phyloP scores from a whole-genome alignment of 139 green algal genomes.

The Picochlorum sp. region DNA sequence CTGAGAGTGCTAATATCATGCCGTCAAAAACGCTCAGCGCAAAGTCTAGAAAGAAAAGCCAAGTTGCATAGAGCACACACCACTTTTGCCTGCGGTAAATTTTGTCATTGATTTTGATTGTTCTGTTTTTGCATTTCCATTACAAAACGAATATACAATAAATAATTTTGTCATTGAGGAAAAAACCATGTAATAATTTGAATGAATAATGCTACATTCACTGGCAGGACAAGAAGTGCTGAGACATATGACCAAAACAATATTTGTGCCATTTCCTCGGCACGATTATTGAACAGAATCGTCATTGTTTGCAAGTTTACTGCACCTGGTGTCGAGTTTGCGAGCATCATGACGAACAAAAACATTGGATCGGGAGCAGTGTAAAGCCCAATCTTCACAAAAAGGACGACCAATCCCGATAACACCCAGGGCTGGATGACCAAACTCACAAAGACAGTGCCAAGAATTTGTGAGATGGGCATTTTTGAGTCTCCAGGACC shows the following conservation, averaged over 20 bases:
- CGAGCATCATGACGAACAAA: constrained; percentile 44
- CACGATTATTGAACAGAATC: constrained; percentile 35
- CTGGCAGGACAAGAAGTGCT: constrained; percentile 39
- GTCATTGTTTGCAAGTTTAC: constrained; percentile 50
- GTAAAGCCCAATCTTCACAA: constrained; percentile 26
- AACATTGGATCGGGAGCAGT: constrained; percentile 47
- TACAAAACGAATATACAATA: too few species aligned
- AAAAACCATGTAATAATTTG: constrained; percentile 18
- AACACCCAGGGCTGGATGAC: constrained; percentile 38
- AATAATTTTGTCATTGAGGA: too few species aligned
- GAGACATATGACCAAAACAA: constrained; percentile 61
- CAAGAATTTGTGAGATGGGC: constrained; percentile 18
- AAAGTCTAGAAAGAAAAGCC: too few species aligned
- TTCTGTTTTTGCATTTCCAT: not conserved
- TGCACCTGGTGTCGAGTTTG: constrained; percentile 50
- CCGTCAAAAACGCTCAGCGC: not conserved
- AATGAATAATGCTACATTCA: constrained; percentile 42
- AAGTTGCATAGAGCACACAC: too few species aligned
- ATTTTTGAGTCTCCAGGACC: constrained; percentile 28
- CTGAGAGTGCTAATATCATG: not conserved
- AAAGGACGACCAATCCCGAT: constrained; percentile 24
- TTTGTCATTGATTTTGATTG: not conserved
- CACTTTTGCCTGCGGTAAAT: too few species aligned
- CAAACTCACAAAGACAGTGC: constrained; percentile 28
- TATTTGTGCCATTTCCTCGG: constrained; percentile 42